These are phyloP conservation scores for Macrolepiota dolichaula DNA, from an alignment of 768 basidiomycete species.

Conservation along the genomic window DNA sequence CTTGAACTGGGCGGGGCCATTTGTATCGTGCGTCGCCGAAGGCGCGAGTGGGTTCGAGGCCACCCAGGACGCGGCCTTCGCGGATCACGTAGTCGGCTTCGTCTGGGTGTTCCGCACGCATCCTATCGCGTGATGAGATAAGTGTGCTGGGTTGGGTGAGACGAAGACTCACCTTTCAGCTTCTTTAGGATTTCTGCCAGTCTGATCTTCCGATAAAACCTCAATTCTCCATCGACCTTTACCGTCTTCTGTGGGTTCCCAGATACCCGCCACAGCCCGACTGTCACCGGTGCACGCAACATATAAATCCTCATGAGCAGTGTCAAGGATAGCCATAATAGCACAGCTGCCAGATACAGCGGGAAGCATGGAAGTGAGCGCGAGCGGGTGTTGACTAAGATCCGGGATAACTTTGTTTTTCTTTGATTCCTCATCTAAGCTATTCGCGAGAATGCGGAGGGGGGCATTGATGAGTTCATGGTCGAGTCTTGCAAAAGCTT, in stretches of 20 bases:
- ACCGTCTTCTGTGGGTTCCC: slow-evolving; percentile 65
- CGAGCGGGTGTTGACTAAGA: slow-evolving; percentile 68
- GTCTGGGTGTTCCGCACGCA: slow-evolving; percentile 82
- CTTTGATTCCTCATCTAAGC: slow-evolving; percentile 46
- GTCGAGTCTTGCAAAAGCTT: slow-evolving; percentile 82
- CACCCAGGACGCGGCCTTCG: slow-evolving; percentile 81
- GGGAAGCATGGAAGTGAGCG: slow-evolving; percentile 70
- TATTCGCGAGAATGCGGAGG: slow-evolving; percentile 62
- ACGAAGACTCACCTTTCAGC: slow-evolving; percentile 58
- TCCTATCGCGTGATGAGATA: slow-evolving; percentile 34
- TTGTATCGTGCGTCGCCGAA: slow-evolving; percentile 93
- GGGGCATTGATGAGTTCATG: slow-evolving; percentile 79
- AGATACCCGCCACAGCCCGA: slow-evolving; percentile 92
- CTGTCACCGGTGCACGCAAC: slow-evolving; percentile 93
- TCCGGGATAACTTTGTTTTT: slow-evolving; percentile 58
- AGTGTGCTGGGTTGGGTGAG: background rate
- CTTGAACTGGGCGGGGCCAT: slow-evolving; percentile 72
- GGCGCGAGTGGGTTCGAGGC: slow-evolving; percentile 81
- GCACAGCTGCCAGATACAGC: slow-evolving; percentile 91
- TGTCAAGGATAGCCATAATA: slow-evolving; percentile 84
- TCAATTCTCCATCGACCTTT: slow-evolving; percentile 86
- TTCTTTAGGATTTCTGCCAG: slow-evolving; percentile 87
- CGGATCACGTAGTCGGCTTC: slow-evolving; percentile 73
- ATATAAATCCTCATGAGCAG: slow-evolving; percentile 76
- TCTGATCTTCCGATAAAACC: slow-evolving; percentile 95